Conservation (phyloP, 345 rosid species). For the Gossypium ekmanianum region DNA sequence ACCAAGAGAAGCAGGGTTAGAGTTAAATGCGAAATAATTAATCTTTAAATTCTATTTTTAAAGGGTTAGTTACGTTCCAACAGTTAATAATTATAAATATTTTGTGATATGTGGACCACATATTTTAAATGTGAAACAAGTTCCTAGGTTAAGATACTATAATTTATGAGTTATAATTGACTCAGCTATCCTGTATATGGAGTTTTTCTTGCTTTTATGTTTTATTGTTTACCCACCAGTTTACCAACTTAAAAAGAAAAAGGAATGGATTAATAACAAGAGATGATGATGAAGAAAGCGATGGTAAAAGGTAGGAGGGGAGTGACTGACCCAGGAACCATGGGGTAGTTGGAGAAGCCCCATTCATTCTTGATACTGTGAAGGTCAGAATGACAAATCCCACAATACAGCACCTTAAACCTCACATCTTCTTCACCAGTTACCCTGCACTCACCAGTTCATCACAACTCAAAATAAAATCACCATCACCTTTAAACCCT, state of each 20-base stretch:
- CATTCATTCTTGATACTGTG: conserved; percentile 48
- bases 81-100: too few relatives aligned
- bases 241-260: not conserved
- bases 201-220: not conserved
- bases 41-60: too few relatives aligned
- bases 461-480: not conserved
- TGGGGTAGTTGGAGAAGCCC: conserved; percentile 47
- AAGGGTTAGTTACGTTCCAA: too few relatives aligned
- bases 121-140: too few relatives aligned
- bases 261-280: not conserved
- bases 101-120: too few relatives aligned
- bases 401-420: conserved; percentile 60
- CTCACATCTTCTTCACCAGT: conserved; percentile 59
- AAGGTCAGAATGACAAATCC: conserved; percentile 68
- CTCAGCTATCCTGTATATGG: too few relatives aligned
- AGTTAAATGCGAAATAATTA: too few relatives aligned
- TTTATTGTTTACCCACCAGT: not conserved
- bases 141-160: too few relatives aligned
- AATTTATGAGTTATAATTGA: too few relatives aligned
- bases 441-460: conserved; percentile 28
- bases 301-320: too few relatives aligned
- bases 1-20: too few relatives aligned
- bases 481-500: not conserved
- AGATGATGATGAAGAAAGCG: not conserved
- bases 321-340: conserved; percentile 60